These are phyloP conservation scores for Leucocoprinus sp. DNA, from an alignment of 768 basidiomycete genomes.

Conservation along the genomic window DNA sequence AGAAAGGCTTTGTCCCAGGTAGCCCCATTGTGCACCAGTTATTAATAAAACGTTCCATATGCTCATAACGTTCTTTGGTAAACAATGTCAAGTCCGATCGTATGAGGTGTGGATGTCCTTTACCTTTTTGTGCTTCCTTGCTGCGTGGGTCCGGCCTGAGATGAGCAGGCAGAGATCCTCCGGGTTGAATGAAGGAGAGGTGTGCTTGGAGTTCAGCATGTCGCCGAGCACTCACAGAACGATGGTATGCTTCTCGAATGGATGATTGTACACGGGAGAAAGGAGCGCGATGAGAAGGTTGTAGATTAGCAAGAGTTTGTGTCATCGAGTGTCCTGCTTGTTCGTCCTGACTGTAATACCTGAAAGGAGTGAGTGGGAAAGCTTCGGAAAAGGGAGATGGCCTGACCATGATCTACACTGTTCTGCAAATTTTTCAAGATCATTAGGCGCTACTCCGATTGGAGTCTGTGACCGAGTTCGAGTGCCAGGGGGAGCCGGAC, in stretches of 20 bases:
- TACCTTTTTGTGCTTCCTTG: conserved; percentile 59
- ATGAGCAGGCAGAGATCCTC: conserved; percentile 71
- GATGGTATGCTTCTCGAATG: conserved; percentile 79
- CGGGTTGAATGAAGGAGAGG: conserved; percentile 67
- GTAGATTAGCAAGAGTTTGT: conserved; percentile 70
- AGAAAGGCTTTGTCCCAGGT: conserved; percentile 88
- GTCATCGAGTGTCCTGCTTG: conserved; percentile 74
- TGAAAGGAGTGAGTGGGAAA: conserved; percentile 20
- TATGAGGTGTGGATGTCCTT: conserved; percentile 7
- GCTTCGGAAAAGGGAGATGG: neutral
- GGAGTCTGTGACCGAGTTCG: conserved; percentile 67
- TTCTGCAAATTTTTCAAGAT: conserved; percentile 73
- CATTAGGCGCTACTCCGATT: conserved; percentile 52
- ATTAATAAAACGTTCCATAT: conserved; percentile 64
- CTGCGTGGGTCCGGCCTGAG: conserved; percentile 60
- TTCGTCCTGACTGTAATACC: conserved; percentile 83
- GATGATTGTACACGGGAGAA: conserved; percentile 84
- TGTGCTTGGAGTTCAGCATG: conserved; percentile 84
- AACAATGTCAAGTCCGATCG: neutral
- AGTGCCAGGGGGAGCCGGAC: conserved; percentile 46
- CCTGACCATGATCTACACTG: conserved; percentile 71
- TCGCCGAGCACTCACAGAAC: conserved; percentile 65
- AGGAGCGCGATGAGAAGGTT: conserved; percentile 77
- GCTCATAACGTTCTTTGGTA: conserved; percentile 57
- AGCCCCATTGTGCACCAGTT: conserved; percentile 83